Base-by-base conservation (phyloP, 768 basidiomycete genomes). In the Fibroporia radiculosa region DNA sequence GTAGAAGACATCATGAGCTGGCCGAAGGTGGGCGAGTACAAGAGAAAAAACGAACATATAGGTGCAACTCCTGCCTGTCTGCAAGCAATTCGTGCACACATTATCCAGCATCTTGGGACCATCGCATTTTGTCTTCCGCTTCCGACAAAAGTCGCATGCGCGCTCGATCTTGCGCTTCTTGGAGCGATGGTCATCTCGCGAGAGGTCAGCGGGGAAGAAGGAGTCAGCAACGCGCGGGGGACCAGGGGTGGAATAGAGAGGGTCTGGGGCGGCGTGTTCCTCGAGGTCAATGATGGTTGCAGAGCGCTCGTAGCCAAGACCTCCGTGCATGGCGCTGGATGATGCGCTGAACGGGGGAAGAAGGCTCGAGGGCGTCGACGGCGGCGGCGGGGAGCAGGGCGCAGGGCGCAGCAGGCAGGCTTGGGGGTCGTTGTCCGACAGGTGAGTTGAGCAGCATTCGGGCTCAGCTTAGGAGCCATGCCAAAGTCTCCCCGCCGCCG, bases 61-160 rank as follows among this genome's bases (percentile, higher is more conserved):
- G 24, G 61, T 66, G 47, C 67, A 69, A 13, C 56, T 44, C 40
- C 55, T 47, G 18, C 56, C 47, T 34, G 56, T 60, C 24, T 58
- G 57, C 25, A 57, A 46, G 53, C 67, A 69, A 48, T 67, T 69
- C 27, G 65, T 61, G 53, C 67, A 69, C 39, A 62, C 51, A 39
- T 61, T 61, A 42, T 57, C 56, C n/a, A 54, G 57, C 59, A 58
- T 63, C 44, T 53, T 52, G 24, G 61, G 57, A 11, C 64, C 62
- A 40, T 65, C 64, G 35, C 64, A 65, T 42, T 58, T 52, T 4
- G 62, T 64, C 44, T 64, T 65, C 40, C 61, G 49, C 23, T 55
- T 51, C 10, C 63, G 58, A 49, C 63, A 65, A 44, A 59, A 61
- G 41, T 66, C 64, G 46, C 63, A 66, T 8, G 63, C 63, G 14